Evolutionary conservation across 192 early-diverging fungal genomes (phyloP).

Genomic region (Piromyces sp.): DNA sequence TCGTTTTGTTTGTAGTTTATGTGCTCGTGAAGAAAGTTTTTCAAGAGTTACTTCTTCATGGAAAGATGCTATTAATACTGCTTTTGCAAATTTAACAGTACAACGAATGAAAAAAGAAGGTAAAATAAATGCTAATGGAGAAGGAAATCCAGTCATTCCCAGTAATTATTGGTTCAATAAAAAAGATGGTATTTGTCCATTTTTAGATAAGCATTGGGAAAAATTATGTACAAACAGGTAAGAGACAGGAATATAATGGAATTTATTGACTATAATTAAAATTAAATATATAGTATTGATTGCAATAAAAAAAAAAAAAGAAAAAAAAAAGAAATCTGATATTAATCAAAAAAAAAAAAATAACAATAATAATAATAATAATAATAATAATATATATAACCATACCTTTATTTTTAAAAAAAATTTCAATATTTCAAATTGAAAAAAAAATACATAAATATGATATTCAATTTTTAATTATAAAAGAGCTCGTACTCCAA

Average conservation of each 20-base stretch:
- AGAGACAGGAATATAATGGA: too few species aligned
- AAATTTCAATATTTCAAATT: too few species aligned
- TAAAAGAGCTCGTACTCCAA: slow-evolving; percentile 22
- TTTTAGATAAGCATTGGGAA: slow-evolving; percentile 45
- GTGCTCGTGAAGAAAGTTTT: slow-evolving; percentile 19
- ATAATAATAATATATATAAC: too few species aligned
- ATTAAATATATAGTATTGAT: too few species aligned
- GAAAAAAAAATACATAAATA: too few species aligned
- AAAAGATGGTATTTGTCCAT: slow-evolving; percentile 38
- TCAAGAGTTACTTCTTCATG: slow-evolving; percentile 41
- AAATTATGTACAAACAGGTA: slow-evolving; percentile 37
- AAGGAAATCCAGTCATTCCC: slow-evolving; percentile 14
- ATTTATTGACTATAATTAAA: too few species aligned
- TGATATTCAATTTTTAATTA: background rate
- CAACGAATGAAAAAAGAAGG: slow-evolving; percentile 21
- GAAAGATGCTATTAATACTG: slow-evolving; percentile 44
- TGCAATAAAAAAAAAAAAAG: too few species aligned
- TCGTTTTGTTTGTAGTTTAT: slow-evolving; percentile 28
- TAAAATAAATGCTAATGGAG: slow-evolving; percentile 10
- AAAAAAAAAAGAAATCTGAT: too few species aligned
- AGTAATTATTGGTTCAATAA: slow-evolving; percentile 43
- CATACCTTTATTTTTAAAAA: too few species aligned
- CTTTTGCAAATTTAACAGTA: slow-evolving; percentile 42
- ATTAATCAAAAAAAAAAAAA: too few species aligned
- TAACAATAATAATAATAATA: too few species aligned